Evolutionary conservation across 768 basidiomycete species (phyloP).

Genomic region (Auricularia sp.): DNA sequence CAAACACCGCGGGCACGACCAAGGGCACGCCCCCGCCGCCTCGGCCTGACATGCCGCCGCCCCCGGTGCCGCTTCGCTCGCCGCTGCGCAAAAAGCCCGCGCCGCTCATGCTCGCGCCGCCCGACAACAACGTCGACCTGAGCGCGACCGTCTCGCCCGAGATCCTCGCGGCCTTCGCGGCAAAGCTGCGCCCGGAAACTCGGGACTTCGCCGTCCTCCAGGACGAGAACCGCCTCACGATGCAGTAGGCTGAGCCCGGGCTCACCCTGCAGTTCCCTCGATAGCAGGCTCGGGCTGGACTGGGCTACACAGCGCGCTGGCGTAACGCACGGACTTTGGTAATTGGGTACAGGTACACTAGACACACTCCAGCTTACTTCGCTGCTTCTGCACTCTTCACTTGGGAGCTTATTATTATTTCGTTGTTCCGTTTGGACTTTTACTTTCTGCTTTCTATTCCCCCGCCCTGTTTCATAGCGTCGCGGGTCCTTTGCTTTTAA

Average conservation of each 20-base stretch:
- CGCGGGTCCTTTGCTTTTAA: neutral
- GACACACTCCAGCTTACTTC: neutral
- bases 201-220: neutral
- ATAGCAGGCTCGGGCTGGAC: no score
- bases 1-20: neutral
- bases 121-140: neutral
- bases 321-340: no score
- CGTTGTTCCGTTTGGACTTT: neutral
- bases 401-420: neutral
- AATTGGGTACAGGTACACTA: neutral
- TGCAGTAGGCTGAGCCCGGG: neutral
- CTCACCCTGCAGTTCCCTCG: no score
- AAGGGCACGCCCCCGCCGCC: neutral
- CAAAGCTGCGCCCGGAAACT: neutral
- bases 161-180: neutral
- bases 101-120: constrained; percentile 1
- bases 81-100: neutral
- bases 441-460: neutral
- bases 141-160: neutral
- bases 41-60: neutral
- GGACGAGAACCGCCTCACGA: neutral
- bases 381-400: neutral
- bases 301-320: no score
- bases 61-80: neutral
- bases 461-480: neutral